A percentile compares a stretch with the other conserved stretches of the same genome.
Conservation (phyloP, 192 early-diverging fungal species). For the Coemansia sp. region DNA sequence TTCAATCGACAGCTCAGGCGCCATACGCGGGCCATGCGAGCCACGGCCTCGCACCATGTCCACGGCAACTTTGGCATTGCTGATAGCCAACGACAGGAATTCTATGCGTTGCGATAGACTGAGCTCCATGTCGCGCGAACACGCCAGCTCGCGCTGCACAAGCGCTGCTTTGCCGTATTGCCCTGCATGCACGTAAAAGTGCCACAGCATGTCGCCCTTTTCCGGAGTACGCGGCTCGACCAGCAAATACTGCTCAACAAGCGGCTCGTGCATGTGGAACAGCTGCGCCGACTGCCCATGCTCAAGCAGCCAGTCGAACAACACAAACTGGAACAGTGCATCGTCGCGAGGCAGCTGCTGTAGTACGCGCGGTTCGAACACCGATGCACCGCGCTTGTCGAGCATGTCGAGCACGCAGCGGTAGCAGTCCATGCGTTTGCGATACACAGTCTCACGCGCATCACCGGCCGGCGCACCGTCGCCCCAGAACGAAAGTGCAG, state of each 20-base stretch:
- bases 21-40: not conserved
- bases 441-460: slow-evolving; percentile 41
- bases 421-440: slow-evolving; percentile 50
- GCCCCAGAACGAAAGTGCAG: slow-evolving; percentile 58
- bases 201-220: slow-evolving; percentile 65
- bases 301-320: slow-evolving; percentile 67
- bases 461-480: slow-evolving; percentile 59
- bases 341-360: slow-evolving; percentile 57
- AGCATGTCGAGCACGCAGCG: slow-evolving; percentile 37
- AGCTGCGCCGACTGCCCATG: slow-evolving; percentile 50
- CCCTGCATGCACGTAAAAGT: slow-evolving; percentile 62
- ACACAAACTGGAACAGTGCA: slow-evolving; percentile 62
- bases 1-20: slow-evolving; percentile 13
- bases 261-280: slow-evolving; percentile 50
- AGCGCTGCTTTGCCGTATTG: slow-evolving; percentile 62
- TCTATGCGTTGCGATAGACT: slow-evolving; percentile 55
- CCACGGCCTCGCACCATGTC: slow-evolving; percentile 21
- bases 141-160: slow-evolving; percentile 53
- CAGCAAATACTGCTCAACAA: slow-evolving; percentile 54
- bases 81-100: slow-evolving; percentile 65
- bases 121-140: slow-evolving; percentile 31
- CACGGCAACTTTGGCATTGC: slow-evolving; percentile 63
- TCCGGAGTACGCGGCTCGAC: slow-evolving; percentile 55
- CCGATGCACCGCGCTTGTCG: slow-evolving; percentile 16
- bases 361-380: slow-evolving; percentile 12